phyloP scores from a whole-genome alignment of 805 yeast genomes.

The Wickerhamiella vanderwaltii region DNA sequence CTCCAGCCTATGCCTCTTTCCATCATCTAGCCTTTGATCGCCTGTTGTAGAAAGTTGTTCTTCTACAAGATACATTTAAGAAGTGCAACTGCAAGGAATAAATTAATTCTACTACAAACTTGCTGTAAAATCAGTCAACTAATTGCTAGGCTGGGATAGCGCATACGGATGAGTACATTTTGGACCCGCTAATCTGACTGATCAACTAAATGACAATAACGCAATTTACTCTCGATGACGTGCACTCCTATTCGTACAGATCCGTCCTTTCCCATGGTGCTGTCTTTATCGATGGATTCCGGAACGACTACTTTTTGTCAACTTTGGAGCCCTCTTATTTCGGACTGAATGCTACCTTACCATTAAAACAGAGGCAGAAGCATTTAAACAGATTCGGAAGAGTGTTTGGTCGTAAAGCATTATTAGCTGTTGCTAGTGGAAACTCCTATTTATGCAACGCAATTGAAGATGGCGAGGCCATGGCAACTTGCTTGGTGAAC shows the following conservation, averaged over 20 bases:
- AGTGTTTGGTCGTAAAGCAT: neutral
- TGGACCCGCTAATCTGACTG: no score
- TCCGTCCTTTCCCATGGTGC: neutral
- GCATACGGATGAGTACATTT: no score
- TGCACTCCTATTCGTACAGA: neutral
- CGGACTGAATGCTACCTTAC: conserved; percentile 2
- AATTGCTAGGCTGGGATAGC: no score
- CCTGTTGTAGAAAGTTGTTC: no score
- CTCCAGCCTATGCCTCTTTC: no score
- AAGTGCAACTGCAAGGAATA: no score
- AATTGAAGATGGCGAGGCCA: neutral
- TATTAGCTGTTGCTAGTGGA: neutral
- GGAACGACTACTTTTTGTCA: neutral
- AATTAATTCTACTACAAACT: no score
- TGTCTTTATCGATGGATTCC: conserved; percentile 2
- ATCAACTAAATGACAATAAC: no score
- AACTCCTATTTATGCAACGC: neutral
- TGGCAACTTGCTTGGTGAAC: neutral
- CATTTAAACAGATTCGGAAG: neutral
- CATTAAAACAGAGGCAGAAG: neutral
- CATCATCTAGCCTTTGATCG: no score
- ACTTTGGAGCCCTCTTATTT: conserved; percentile 3
- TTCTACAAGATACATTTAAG: no score
- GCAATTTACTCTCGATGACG: neutral
- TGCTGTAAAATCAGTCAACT: no score